These are phyloP conservation scores for Gloeopeniophorella convolvens DNA, from an alignment of 768 basidiomycete species.

Conservation along the genomic window DNA sequence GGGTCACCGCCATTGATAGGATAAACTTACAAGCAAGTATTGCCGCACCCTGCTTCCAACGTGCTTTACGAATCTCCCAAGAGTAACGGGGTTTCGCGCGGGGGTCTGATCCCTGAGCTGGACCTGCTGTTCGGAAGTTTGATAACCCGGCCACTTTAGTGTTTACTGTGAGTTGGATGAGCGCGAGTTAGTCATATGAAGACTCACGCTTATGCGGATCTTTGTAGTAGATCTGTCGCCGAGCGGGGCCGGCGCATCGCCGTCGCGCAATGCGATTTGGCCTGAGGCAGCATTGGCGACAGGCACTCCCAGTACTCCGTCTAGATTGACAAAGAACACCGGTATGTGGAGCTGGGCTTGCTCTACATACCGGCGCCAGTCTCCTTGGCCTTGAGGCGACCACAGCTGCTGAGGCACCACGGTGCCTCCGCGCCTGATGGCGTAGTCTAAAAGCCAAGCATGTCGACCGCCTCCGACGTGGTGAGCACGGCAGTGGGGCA, in stretches of 20 bases:
- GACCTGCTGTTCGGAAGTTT: slow-evolving; percentile 3
- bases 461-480: neutral
- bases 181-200: neutral
- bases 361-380: slow-evolving; percentile 14
- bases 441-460: slow-evolving; percentile 10
- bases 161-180: neutral
- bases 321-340: slow-evolving; percentile 5
- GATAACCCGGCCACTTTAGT: slow-evolving; percentile 15
- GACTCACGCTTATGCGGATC: slow-evolving; percentile 9
- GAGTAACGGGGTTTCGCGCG: neutral
- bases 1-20: neutral
- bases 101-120: slow-evolving; percentile 3
- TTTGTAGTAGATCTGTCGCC: slow-evolving; percentile 3
- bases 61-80: slow-evolving; percentile 11
- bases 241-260: slow-evolving; percentile 2
- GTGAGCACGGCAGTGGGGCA: neutral
- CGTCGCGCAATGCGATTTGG: neutral
- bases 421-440: neutral
- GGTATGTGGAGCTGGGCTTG: slow-evolving; percentile 8
- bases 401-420: slow-evolving; percentile 17
- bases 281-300: slow-evolving; percentile 7
- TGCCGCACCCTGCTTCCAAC: slow-evolving; percentile 10
- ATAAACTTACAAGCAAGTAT: slow-evolving; percentile 2
- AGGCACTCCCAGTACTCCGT: slow-evolving; percentile 11
- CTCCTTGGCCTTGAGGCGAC: slow-evolving; percentile 10